Conservation (phyloP, 148 eudicot genomes). For the Chenopodium suecicum region DNA sequence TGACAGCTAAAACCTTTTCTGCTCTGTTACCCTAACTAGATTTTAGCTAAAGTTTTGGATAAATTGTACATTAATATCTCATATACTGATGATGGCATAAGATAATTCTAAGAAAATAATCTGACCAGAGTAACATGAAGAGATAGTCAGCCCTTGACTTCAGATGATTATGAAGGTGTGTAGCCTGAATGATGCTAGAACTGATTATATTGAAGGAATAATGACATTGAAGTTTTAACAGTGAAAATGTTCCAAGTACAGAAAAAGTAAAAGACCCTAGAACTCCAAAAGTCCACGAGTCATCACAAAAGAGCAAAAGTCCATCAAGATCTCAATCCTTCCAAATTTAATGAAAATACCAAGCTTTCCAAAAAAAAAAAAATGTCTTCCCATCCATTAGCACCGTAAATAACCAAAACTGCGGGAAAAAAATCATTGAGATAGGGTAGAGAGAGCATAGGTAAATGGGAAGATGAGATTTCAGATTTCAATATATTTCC, state of each 20-base stretch:
- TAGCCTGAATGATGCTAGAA: neutral
- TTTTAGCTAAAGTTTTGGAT: neutral
- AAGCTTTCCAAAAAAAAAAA: neutral
- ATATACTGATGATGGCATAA: neutral
- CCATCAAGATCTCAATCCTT: neutral
- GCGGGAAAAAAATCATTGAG: neutral
- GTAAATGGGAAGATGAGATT: neutral
- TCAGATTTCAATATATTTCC: neutral
- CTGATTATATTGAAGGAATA: neutral
- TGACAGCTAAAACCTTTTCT: neutral
- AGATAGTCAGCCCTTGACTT: neutral
- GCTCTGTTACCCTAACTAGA: neutral
- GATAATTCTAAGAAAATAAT: neutral
- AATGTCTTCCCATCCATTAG: neutral
- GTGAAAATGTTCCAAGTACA: neutral
- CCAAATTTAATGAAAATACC: neutral
- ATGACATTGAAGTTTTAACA: neutral
- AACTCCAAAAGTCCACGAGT: neutral
- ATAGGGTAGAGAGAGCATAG: neutral
- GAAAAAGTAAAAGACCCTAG: neutral
- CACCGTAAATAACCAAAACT: neutral
- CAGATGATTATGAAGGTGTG: neutral
- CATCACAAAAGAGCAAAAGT: neutral
- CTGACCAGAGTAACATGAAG: neutral
- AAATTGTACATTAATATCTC: neutral